Conservation (phyloP, 2,329 filamentous ascomycete species). For the Rutstroemia sp. region DNA sequence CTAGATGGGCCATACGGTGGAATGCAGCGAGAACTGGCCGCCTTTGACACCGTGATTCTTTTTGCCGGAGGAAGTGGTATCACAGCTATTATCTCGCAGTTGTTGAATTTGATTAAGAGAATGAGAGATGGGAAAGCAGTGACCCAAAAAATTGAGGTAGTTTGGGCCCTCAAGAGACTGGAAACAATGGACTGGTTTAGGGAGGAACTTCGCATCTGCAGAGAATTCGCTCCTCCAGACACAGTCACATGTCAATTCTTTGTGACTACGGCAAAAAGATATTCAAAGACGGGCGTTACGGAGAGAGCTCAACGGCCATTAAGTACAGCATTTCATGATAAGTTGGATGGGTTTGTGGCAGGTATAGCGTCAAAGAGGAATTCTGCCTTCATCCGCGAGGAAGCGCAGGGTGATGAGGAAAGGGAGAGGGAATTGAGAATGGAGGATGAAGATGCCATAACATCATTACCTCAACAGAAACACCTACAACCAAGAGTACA, state of each 20-base stretch:
- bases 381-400: conserved; percentile 73
- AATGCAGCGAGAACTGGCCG: conserved; percentile 81
- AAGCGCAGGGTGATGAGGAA: conserved; percentile 72
- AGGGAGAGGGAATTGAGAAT: conserved; percentile 70
- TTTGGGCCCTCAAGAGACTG: conserved; percentile 88
- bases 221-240: conserved; percentile 80
- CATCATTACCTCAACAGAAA: conserved; percentile 65
- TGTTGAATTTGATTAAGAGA: conserved; percentile 89
- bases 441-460: conserved; percentile 80
- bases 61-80: conserved; percentile 93
- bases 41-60: conserved; percentile 88
- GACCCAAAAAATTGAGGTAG: conserved; percentile 79
- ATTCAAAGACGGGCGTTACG: conserved; percentile 20
- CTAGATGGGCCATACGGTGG: conserved; percentile 93
- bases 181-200: conserved; percentile 98
- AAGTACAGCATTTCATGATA: conserved; percentile 74
- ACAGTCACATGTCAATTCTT: conserved; percentile 92
- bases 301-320: conserved; percentile 54
- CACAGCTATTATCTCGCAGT: conserved; percentile 84
- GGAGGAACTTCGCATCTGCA: conserved; percentile 86
- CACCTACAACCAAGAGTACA: conserved; percentile 49
- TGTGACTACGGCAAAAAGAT: conserved; percentile 66
- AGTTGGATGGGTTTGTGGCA: conserved; percentile 79
- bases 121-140: conserved; percentile 94
- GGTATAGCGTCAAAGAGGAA: conserved; percentile 82